These are phyloP conservation scores for Oryza officinalis DNA, from an alignment of 176 grass and related monocot species.

Conservation along the genomic window DNA sequence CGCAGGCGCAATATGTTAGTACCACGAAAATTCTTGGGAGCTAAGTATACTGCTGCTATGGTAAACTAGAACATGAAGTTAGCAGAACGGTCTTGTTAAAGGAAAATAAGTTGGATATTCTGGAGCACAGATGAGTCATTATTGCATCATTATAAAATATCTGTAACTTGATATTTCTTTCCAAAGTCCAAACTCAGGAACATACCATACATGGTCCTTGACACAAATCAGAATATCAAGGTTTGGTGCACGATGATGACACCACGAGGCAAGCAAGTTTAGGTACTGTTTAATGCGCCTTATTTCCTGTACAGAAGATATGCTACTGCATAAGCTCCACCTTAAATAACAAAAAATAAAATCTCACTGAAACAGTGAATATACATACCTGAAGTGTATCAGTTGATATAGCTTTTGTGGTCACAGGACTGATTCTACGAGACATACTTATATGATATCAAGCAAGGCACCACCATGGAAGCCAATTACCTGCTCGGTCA, in stretches of 20 bases:
- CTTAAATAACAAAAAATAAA: constrained; percentile 25
- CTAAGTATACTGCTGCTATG: not conserved
- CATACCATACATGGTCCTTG: constrained; percentile 98
- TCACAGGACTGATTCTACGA: constrained; percentile 77
- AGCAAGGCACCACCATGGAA: constrained; percentile 97
- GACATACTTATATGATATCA: constrained; percentile 91
- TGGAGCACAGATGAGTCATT: constrained; percentile 50
- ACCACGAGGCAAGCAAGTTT: constrained; percentile 99
- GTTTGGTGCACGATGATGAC: constrained; percentile 93
- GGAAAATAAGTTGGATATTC: constrained; percentile 97
- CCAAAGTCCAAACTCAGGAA: not conserved
- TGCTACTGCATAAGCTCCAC: constrained; percentile 1
- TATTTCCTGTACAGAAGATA: constrained; percentile 70
- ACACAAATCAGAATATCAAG: constrained; percentile 99
- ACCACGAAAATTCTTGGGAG: not conserved
- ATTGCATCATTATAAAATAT: constrained; percentile 19
- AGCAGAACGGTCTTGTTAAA: constrained; percentile 82
- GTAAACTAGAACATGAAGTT: constrained; percentile 14
- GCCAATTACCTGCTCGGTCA: constrained; percentile 76
- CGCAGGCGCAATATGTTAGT: not conserved
- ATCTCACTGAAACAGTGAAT: constrained; percentile 20
- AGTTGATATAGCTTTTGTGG: constrained; percentile 89
- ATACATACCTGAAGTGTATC: constrained; percentile 44
- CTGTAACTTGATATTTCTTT: constrained; percentile 16
- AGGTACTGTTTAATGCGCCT: constrained; percentile 90